A percentile compares a stretch with the other conserved stretches of the same genome.
These are phyloP conservation scores for Hebeloma cylindrosporum DNA, from an alignment of 768 basidiomycete species.

Conservation along the genomic window DNA sequence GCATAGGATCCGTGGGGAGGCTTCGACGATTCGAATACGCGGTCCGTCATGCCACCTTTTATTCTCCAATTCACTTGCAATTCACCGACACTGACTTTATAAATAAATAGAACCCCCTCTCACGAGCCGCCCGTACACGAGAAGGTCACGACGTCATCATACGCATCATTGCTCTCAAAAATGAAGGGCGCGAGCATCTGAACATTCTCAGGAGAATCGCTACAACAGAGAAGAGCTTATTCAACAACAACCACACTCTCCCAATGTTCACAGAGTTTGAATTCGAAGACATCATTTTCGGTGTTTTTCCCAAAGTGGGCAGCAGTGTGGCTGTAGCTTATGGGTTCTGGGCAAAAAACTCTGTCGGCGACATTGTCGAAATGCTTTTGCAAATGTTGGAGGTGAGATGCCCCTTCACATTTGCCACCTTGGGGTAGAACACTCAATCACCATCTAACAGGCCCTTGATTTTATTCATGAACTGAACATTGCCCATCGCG, in stretches of 20 bases:
- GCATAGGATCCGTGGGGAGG: neutral
- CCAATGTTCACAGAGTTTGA: constrained; percentile 26
- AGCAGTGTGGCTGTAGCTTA: constrained; percentile 7
- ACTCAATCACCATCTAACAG: constrained; percentile 5
- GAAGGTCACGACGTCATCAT: constrained; percentile 21
- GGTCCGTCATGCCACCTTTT: neutral
- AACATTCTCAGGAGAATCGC: constrained; percentile 22
- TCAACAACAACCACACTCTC: constrained; percentile 26
- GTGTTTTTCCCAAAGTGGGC: constrained; percentile 27
- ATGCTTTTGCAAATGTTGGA: constrained; percentile 31
- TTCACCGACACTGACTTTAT: neutral
- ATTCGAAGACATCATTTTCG: constrained; percentile 28
- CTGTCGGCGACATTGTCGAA: constrained; percentile 29
- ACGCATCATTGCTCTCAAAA: constrained; percentile 11
- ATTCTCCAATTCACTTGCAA: neutral
- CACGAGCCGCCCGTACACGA: constrained; percentile 13
- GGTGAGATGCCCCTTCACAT: constrained; percentile 12
- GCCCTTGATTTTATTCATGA: constrained; percentile 24
- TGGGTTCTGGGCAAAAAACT: constrained; percentile 27
- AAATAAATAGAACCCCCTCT: constrained; percentile 6
- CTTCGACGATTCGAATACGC: neutral
- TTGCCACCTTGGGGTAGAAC: neutral
- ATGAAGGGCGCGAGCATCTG: constrained; percentile 24
- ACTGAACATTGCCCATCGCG: constrained; percentile 26
- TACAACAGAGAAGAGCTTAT: constrained; percentile 12